phyloP scores from a whole-genome alignment of 352 stramenopile genomes.

The Pythium graminicola region DNA sequence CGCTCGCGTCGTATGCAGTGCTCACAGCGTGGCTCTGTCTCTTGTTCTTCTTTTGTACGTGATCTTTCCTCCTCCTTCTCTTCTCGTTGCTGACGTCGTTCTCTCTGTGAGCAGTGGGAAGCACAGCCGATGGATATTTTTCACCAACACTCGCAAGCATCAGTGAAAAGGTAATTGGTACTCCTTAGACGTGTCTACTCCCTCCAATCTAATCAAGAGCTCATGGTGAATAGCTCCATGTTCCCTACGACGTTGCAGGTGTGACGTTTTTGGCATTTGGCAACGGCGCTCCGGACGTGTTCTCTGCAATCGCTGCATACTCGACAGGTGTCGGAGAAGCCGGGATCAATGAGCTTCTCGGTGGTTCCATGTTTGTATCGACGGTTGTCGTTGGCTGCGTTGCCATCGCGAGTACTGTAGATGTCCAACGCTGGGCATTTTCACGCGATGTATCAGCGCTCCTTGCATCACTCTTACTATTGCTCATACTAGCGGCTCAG shows the following conservation, averaged over 20 bases:
- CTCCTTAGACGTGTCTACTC: not conserved
- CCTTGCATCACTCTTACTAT: constrained; percentile 37
- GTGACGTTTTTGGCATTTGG: constrained; percentile 97
- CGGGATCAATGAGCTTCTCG: constrained; percentile 92
- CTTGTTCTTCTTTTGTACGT: constrained; percentile 82
- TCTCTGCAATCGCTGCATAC: constrained; percentile 87
- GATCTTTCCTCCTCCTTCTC: not conserved
- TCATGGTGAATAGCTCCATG: constrained; percentile 36
- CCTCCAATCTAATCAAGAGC: too few relatives aligned
- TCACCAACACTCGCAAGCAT: constrained; percentile 95
- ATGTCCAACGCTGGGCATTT: constrained; percentile 63
- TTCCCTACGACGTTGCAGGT: constrained; percentile 91
- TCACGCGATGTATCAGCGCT: constrained; percentile 54
- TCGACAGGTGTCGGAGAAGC: constrained; percentile 57
- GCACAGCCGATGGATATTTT: constrained; percentile 97
- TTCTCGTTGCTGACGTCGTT: not conserved
- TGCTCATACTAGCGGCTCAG: constrained; percentile 25
- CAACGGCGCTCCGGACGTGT: constrained; percentile 97
- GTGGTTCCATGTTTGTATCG: constrained; percentile 94
- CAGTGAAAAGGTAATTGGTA: constrained; percentile 72
- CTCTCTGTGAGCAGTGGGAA: constrained; percentile 70
- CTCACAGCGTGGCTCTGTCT: constrained; percentile 61
- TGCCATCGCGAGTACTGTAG: constrained; percentile 61
- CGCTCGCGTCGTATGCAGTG: constrained; percentile 42
- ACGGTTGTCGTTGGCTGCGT: constrained; percentile 89